Base-by-base conservation (phyloP, 148 eudicot species). In the Chenopodium quinoa region DNA sequence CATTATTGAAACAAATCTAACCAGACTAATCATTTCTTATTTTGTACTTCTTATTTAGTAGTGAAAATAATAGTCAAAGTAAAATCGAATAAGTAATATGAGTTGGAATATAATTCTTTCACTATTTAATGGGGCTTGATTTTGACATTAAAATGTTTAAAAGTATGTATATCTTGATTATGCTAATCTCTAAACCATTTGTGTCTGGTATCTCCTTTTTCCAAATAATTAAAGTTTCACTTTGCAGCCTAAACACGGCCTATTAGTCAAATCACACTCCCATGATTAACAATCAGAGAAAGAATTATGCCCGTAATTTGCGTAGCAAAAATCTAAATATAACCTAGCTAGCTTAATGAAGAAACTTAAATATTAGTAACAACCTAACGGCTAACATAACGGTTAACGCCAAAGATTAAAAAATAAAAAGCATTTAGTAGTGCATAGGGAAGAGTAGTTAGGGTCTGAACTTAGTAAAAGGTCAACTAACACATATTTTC, bases 211-310 rank as follows among this genome's bases (percentile, higher is more conserved):
- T 1, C 52, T 10, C 54, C 13, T 50, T 50, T 50, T 50, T 50
- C 54, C 16, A 2, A 48, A 50, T 50, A 50, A 50, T 50, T 50
- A 50, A 50, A 50, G 54, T 50, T 50, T 10, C 54, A 9, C 11
- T 50, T 50, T 50, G 54, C 3, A 50, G 54, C 54, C 54, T 50
- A 10, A 10, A 31, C 74, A 37, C 50, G 20, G 50, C 9, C 32
- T n/a, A 73, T 73, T n/a, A 73, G 76, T 73, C 60, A 47, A 73
- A 73, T 73, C 58, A 23, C 58, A 73, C 58, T 56, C 58, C 31
- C 60, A 73, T 73, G 32, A 73, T 73, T 48, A 73, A 47, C 58
- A 73, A n/a, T 73, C 47, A n/a, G 13, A 73, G 56, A 46, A 73
- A 22, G 20, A 73, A 73, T 47, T 73, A 22, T 44, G 29, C 56